Conservation (phyloP, 1,139 yeast genomes). For the Debaryomyces subglobosus region DNA sequence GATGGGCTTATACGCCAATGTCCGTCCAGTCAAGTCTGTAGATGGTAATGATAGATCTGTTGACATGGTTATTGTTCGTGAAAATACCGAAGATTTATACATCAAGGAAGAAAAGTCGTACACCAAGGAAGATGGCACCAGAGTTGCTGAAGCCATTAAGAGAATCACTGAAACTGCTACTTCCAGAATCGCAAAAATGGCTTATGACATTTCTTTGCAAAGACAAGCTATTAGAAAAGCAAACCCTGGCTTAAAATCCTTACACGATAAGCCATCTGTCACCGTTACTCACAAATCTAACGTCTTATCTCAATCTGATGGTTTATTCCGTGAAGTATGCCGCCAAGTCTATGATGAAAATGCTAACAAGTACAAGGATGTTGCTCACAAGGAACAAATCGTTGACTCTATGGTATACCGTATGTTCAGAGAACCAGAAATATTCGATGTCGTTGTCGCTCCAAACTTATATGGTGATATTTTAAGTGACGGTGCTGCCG, state of each 20-base stretch:
- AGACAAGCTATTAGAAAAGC: constrained; percentile 81
- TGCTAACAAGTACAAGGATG: constrained; percentile 54
- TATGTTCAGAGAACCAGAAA: constrained; percentile 96
- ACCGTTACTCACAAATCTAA: constrained; percentile 97
- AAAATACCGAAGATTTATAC: constrained; percentile 96
- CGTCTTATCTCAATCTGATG: constrained; percentile 90
- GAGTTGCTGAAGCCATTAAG: constrained; percentile 96
- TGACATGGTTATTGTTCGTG: constrained; percentile 97
- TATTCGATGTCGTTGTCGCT: constrained; percentile 96
- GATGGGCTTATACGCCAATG: constrained; percentile 92
- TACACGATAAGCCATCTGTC: constrained; percentile 65
- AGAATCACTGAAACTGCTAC: constrained; percentile 91
- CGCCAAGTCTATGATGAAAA: constrained; percentile 73
- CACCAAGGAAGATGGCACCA: constrained; percentile 69
- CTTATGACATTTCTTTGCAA: constrained; percentile 88
- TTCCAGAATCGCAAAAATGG: constrained; percentile 83
- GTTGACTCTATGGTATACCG: constrained; percentile 99
- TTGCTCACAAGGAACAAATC: constrained; percentile 87
- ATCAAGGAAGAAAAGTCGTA: constrained; percentile 87
- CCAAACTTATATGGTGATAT: constrained; percentile 98
- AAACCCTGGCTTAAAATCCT: constrained; percentile 38
- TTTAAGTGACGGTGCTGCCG: constrained; percentile 98
- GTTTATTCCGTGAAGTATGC: constrained; percentile 92
- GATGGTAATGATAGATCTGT: constrained; percentile 83
- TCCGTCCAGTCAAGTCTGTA: constrained; percentile 95